Evolutionary conservation across 805 yeast species (phyloP).

Genomic region (Cyberlindnera maclurae): DNA sequence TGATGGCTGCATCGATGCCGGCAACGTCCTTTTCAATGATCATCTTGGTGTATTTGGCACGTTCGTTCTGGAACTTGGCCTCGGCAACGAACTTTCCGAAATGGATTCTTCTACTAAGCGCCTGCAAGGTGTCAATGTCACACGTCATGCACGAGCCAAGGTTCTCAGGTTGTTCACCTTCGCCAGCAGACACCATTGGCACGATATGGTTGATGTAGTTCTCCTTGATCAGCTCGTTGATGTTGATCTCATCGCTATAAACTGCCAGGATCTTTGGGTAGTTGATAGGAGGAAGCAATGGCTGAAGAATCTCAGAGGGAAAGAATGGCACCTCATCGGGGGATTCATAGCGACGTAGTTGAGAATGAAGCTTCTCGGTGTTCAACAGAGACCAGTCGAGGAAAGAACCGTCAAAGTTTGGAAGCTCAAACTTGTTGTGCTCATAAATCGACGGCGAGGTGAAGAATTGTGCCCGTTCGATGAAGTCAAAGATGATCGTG

Average conservation of each 20-base stretch:
- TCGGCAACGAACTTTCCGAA: conserved; percentile 98
- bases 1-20: conserved; percentile 76
- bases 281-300: conserved; percentile 72
- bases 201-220: conserved; percentile 69
- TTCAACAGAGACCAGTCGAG: conserved; percentile 80
- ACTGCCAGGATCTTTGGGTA: conserved; percentile 77
- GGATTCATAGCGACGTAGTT: conserved; percentile 82
- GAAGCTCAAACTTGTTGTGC: conserved; percentile 47
- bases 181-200: conserved; percentile 59
- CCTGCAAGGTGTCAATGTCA: conserved; percentile 84
- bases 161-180: conserved; percentile 77
- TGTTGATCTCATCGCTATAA: conserved; percentile 67
- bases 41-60: conserved; percentile 52
- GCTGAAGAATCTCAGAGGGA: conserved; percentile 54
- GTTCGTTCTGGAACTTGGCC: conserved; percentile 73
- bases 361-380: conserved; percentile 68
- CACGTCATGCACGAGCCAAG: conserved; percentile 78
- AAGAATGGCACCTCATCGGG: conserved; percentile 93
- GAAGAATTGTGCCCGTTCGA: conserved; percentile 87
- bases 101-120: conserved; percentile 86
- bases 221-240: conserved; percentile 59
- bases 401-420: conserved; percentile 71
- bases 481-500: conserved; percentile 84
- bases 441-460: conserved; percentile 71
- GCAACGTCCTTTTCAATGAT: conserved; percentile 58